Evolutionary conservation across 768 basidiomycete genomes (phyloP).

Genomic region (Podaxis carcinomalis): DNA sequence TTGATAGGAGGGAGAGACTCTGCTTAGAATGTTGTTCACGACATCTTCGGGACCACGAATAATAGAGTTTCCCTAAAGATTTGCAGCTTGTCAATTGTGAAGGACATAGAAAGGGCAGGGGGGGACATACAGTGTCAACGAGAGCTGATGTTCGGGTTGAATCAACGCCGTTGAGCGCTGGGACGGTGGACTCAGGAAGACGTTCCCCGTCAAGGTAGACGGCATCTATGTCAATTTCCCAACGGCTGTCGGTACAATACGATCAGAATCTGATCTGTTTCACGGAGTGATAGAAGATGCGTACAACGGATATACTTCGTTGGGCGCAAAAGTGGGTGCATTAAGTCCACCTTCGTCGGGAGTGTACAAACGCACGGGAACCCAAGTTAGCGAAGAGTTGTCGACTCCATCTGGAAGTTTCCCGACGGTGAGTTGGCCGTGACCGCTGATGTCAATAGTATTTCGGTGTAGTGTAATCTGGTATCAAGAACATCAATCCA

Average conservation of each 20-base stretch:
- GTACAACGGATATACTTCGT: conserved; percentile 41
- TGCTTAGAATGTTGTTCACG: conserved; percentile 41
- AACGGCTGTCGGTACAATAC: conserved; percentile 28
- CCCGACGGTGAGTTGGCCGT: conserved; percentile 60
- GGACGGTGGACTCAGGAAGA: conserved; percentile 48
- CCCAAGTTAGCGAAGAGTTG: conserved; percentile 62
- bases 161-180: conserved; percentile 28
- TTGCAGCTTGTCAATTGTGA: neutral
- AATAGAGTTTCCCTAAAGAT: conserved; percentile 60
- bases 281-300: neutral
- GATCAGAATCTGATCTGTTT: neutral
- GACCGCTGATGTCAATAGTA: conserved; percentile 52
- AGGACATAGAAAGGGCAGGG: neutral
- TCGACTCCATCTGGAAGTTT: conserved; percentile 51
- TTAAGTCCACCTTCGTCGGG: conserved; percentile 49
- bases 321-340: conserved; percentile 49
- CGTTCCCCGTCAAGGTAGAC: conserved; percentile 60
- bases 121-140: conserved; percentile 53
- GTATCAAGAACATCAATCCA: neutral
- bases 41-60: conserved; percentile 68
- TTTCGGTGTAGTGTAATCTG: conserved; percentile 54
- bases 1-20: conserved; percentile 32
- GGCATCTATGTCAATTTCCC: conserved; percentile 66
- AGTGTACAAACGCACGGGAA: conserved; percentile 55
- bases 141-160: conserved; percentile 46